Evolutionary conservation across 257 asterid species (phyloP).

Genomic region (Misopates orontium): DNA sequence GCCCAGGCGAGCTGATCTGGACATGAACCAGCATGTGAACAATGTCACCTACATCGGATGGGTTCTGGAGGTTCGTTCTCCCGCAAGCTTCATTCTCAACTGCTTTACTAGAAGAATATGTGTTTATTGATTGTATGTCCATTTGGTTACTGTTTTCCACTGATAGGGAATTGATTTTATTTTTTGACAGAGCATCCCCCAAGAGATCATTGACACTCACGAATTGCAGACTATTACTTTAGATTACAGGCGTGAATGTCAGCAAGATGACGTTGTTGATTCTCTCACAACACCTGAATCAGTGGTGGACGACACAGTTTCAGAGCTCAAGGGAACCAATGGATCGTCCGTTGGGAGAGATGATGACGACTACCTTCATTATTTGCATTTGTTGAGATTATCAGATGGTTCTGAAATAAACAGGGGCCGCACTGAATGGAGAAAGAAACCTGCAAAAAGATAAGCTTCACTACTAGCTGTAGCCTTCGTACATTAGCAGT

Average conservation of each 20-base stretch:
- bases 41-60: constrained; percentile 95
- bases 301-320: constrained; percentile 27
- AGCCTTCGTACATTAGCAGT: constrained; percentile 1
- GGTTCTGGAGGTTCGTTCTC: constrained; percentile 83
- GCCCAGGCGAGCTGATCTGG: constrained; percentile 95
- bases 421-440: constrained; percentile 90
- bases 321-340: constrained; percentile 46
- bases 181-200: constrained; percentile 91
- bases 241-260: constrained; percentile 96
- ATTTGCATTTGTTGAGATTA: constrained; percentile 67
- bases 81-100: constrained; percentile 13
- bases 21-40: constrained; percentile 94
- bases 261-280: constrained; percentile 79
- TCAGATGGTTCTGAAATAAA: constrained; percentile 76
- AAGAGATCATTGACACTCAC: constrained; percentile 68
- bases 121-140: neutral
- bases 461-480: constrained; percentile 30
- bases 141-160: neutral
- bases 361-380: constrained; percentile 39
- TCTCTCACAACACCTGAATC: constrained; percentile 81
- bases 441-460: constrained; percentile 66
- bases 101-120: neutral
- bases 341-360: constrained; percentile 46
- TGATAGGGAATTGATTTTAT: constrained; percentile 18
- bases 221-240: constrained; percentile 82